phyloP scores from a whole-genome alignment of 2,329 filamentous ascomycete genomes.

The Cladophialophora immunda region DNA sequence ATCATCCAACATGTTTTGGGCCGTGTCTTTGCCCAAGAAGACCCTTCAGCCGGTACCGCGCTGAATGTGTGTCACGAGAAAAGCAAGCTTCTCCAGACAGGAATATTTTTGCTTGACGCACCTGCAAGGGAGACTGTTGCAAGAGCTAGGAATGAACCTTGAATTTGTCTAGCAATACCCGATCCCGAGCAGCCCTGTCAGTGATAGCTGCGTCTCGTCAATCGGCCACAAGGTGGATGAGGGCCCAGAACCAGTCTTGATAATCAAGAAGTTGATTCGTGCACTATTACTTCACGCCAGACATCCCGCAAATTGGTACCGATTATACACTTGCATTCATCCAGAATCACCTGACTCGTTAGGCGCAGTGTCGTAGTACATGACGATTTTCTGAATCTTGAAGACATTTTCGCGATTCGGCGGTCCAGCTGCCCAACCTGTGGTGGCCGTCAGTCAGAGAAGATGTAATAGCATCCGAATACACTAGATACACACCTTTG shows the following conservation, averaged over 20 bases:
- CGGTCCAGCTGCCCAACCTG: conserved; percentile 37
- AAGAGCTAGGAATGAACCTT: not conserved
- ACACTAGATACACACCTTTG: conserved; percentile 27
- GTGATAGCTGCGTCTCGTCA: conserved; percentile 1
- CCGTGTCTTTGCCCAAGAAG: not conserved
- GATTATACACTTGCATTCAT: not conserved
- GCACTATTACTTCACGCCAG: not conserved
- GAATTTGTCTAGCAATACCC: not conserved
- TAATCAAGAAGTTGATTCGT: not conserved
- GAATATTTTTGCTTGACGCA: not conserved
- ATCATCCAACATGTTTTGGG: not conserved
- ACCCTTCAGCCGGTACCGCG: not conserved
- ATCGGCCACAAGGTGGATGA: not conserved
- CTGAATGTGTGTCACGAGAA: not conserved
- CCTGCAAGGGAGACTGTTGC: not conserved
- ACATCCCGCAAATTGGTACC: not conserved
- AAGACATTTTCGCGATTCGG: conserved; percentile 35
- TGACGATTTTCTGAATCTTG: conserved; percentile 38
- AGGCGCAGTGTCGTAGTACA: conserved; percentile 39
- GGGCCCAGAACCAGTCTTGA: not conserved
- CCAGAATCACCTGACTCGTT: conserved; percentile 7
- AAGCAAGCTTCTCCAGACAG: not conserved
- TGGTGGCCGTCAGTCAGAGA: conserved; percentile 7
- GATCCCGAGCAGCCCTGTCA: not conserved
- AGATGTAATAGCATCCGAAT: not conserved